These are phyloP conservation scores for Logfia minima DNA, from an alignment of 129 eudicot species.

Conservation along the genomic window DNA sequence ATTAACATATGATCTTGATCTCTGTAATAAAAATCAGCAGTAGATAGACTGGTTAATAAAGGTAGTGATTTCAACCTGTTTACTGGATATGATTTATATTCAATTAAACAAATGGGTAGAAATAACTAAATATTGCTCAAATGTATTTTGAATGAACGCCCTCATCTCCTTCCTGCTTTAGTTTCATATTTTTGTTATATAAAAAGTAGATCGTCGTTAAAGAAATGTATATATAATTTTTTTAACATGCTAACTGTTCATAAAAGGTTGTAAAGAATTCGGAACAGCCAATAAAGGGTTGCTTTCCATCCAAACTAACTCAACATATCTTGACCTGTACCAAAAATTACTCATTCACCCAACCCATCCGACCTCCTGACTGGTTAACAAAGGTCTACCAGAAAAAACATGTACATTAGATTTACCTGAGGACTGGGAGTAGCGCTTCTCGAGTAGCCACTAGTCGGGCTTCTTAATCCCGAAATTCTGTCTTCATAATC, in stretches of 20 bases:
- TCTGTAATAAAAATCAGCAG: background rate
- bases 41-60: background rate
- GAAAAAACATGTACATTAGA: background rate
- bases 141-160: no score
- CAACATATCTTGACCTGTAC: background rate
- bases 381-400: constrained; percentile 26
- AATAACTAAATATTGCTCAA: no score
- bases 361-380: background rate
- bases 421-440: constrained; percentile 89
- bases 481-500: constrained; percentile 19
- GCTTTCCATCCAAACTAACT: background rate
- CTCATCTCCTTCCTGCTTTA: no score
- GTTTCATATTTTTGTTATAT: no score
- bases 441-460: background rate
- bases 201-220: no score
- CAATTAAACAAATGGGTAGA: background rate
- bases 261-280: no score
- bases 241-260: no score
- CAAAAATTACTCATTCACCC: background rate
- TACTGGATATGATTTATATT: background rate
- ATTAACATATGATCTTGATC: constrained; percentile 48
- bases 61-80: background rate
- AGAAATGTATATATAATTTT: no score
- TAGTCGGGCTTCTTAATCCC: constrained; percentile 21
- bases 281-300: no score